Base-by-base conservation (phyloP, 306 rosid genomes). In the Gastrolobium villosum region DNA sequence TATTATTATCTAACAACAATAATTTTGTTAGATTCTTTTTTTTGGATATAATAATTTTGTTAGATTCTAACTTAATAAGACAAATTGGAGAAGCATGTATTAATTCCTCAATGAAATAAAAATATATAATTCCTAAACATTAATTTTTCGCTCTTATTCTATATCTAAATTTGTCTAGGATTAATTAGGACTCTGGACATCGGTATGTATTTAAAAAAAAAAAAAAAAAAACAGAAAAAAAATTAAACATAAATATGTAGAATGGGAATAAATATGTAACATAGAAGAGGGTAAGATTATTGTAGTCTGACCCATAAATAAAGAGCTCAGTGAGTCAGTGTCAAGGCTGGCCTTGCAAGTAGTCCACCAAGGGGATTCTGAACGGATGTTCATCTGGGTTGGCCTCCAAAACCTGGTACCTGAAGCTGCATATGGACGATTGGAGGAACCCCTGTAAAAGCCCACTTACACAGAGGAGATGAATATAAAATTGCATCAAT, bases 331-430 rank as follows among this genome's bases (percentile, higher is more conserved):
- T 2, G 75, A 31, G 0, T 75, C 2, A 36, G 63, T 2, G 75
- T 89, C 75, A 46, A 89, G 75, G 65, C 10, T 75, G 9, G 89
- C 81, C 74, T 28, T 36, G 1, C 14, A 20, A 9, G 64, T 44
- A 80, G 32, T 82, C 94, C 0, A 34, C 62, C 82, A 87, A 77
- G 0, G 81, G 81, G 36, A 92, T 62, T 81, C n/a, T 77, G 62
- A 90, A 54, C 57, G 45, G 77, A 13, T 46, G 41, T 6, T 20
- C 3, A 0, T 14, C 3, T 0, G 39, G 41, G 13, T 79, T 4
- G 4, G 79, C 70, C 1, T 5, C 53, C 62, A 77, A 43, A 76
- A 92, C 62, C 4, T 7, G 1, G 85, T 84, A 92, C 2, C 0
- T 46, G 68, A 82, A 20, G 26, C 26, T 20, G 26, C 26, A 20